phyloP scores from a whole-genome alignment of 1,284 basidiomycete species.

The Apiotrichum sp. region DNA sequence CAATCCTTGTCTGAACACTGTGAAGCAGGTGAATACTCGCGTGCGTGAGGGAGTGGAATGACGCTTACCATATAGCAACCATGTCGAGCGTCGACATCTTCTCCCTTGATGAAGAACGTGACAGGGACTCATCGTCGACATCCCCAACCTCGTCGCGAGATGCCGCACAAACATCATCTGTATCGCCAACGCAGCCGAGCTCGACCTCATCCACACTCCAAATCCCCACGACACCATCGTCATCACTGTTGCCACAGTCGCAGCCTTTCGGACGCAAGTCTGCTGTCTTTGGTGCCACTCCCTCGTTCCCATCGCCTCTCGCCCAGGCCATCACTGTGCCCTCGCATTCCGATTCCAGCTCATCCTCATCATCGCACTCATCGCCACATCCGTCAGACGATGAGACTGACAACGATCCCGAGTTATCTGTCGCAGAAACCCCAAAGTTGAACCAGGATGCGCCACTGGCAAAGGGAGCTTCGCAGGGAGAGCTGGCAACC shows the following conservation, averaged over 20 bases:
- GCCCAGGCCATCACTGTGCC: constrained; percentile 42
- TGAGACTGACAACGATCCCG: constrained; percentile 10
- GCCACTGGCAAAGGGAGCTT: too few species aligned
- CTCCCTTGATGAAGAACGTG: constrained; percentile 39
- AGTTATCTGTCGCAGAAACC: background rate
- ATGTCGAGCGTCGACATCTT: constrained; percentile 27
- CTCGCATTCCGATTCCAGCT: constrained; percentile 35
- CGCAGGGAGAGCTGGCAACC: too few species aligned
- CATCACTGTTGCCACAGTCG: constrained; percentile 20
- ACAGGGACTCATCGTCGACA: constrained; percentile 19
- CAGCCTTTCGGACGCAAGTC: constrained; percentile 32
- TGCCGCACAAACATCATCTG: constrained; percentile 6
- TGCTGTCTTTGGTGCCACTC: constrained; percentile 39
- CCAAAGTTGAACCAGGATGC: too few species aligned
- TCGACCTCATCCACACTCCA: constrained; percentile 15
- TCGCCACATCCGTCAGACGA: constrained; percentile 25
- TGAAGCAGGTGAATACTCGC: too few species aligned
- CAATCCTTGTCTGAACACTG: too few species aligned
- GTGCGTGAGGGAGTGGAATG: too few species aligned
- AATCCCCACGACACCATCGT: constrained; percentile 14
- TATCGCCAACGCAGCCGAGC: background rate
- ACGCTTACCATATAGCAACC: background rate
- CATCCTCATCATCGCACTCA: constrained; percentile 34
- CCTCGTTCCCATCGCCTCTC: constrained; percentile 44
- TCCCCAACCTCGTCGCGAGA: constrained; percentile 16